Percentiles rank a stretch among this genome's conserved stretches.
These are phyloP conservation scores for Deinandra increscens DNA, from an alignment of 129 eudicot species.

Conservation along the genomic window DNA sequence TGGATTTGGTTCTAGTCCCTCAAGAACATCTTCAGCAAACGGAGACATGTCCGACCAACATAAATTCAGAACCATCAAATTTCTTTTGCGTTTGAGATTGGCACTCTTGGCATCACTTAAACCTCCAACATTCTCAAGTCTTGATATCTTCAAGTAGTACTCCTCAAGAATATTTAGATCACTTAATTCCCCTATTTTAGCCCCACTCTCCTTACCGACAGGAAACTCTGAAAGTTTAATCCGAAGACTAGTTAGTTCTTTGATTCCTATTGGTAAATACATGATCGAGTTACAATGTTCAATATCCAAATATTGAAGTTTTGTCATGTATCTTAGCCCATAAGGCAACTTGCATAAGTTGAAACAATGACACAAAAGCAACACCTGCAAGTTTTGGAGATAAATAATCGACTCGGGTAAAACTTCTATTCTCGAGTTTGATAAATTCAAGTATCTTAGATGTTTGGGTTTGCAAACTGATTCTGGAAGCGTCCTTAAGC, in stretches of 20 bases:
- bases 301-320: not conserved
- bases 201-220: not conserved
- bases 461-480: too few relatives aligned
- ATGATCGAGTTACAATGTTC: not conserved
- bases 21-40: too few relatives aligned
- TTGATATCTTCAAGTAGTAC: not conserved
- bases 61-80: not conserved
- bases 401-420: constrained; percentile 35
- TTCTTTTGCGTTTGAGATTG: not conserved
- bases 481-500: too few relatives aligned
- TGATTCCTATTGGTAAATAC: not conserved
- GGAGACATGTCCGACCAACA: not conserved
- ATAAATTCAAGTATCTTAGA: constrained; percentile 28
- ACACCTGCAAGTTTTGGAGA: constrained; percentile 32
- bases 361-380: not conserved
- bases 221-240: not conserved
- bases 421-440: constrained; percentile 21
- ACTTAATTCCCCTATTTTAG: constrained; percentile 7
- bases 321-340: not conserved
- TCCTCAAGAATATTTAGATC: constrained; percentile 3
- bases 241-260: not conserved
- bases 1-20: too few relatives aligned
- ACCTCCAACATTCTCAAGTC: constrained; percentile 15
- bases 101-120: constrained; percentile 16
- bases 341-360: not conserved